phyloP scores from a whole-genome alignment of 768 basidiomycete species.

The Lactarius pseudohatsudake region DNA sequence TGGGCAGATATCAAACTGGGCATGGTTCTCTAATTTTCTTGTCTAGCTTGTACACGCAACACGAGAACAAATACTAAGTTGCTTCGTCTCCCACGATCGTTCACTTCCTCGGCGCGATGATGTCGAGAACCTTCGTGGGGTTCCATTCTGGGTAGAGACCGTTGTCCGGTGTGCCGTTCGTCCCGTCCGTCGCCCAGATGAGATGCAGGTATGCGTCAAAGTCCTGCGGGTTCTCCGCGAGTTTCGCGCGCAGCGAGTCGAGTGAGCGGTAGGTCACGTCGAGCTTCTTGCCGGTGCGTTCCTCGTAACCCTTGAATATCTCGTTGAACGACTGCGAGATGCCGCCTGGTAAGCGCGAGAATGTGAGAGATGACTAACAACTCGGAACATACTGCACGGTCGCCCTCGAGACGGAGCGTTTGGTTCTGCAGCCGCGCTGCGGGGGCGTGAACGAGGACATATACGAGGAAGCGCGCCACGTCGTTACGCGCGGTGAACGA shows the following conservation, averaged over 20 bases:
- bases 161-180: constrained; percentile 24
- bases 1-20: not conserved
- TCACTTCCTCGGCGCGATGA: constrained; percentile 15
- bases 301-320: constrained; percentile 26
- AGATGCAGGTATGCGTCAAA: constrained; percentile 22
- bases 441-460: constrained; percentile 29
- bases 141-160: constrained; percentile 30
- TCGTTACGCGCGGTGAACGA: constrained; percentile 30
- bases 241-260: constrained; percentile 18
- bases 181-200: constrained; percentile 17
- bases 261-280: constrained; percentile 19
- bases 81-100: not conserved
- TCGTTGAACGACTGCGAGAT: constrained; percentile 27
- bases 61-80: too few species aligned
- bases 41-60: not conserved
- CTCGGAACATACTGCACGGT: constrained; percentile 21
- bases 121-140: constrained; percentile 28
- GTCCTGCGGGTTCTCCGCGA: constrained; percentile 25
- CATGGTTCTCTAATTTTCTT: not conserved
- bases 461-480: constrained; percentile 27
- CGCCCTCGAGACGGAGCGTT: constrained; percentile 26
- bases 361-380: not conserved
- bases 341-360: not conserved
- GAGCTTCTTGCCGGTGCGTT: constrained; percentile 25
- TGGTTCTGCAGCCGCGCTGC: constrained; percentile 22